Base-by-base conservation (phyloP, 345 rosid species). In the Murraya koenigii region DNA sequence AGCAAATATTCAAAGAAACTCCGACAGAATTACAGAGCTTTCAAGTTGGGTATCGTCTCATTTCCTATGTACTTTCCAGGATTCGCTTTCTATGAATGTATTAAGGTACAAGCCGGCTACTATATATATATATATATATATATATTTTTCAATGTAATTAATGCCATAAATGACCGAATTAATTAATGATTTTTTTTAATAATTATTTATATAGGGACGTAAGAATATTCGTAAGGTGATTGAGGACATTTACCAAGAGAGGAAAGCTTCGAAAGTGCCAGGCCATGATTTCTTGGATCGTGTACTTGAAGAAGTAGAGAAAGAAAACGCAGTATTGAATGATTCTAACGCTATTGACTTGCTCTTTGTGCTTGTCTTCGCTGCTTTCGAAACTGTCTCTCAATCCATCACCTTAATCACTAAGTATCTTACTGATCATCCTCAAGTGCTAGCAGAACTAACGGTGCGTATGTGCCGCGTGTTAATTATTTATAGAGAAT, bases 51-150 rank as follows among this genome's bases (percentile, higher is more conserved):
- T n/a, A 66, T 86, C 20, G 77, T 82, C 62, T 74, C 81, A 6
- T 77, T 84, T 60, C 87, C 89, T 55, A 8, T 82, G 10, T 68
- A 80, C 49, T 44, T 86, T 52, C 87, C 87, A 0, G 89, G 87
- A 6, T 82, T 87, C 7, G 54, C 84, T 35, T 82, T 49, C 63
- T 70, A 80, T 39, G 76, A 49, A 72, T 80, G 83, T 28, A 8
- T 68, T 11, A 11, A 79, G 85, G 87, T 86, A 76, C 10, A 44
- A 44, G 49, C 49, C 49, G 13, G 15, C 49, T 0, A 44, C 47
- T 44, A 0, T 14, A 0, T 11, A 11, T 10, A 10, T 11, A 10
- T 0, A 11, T 3, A 41, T 10, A 41, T n/a, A n/a, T n/a, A n/a
- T n/a, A n/a, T n/a, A 44, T 44, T 44, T 44, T 4, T 44, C 49